Evolutionary conservation across 1,139 yeast genomes (phyloP), one percentile per base, ranked within the genome.

Genomic region (Hyphopichia buzzinii): DNA sequence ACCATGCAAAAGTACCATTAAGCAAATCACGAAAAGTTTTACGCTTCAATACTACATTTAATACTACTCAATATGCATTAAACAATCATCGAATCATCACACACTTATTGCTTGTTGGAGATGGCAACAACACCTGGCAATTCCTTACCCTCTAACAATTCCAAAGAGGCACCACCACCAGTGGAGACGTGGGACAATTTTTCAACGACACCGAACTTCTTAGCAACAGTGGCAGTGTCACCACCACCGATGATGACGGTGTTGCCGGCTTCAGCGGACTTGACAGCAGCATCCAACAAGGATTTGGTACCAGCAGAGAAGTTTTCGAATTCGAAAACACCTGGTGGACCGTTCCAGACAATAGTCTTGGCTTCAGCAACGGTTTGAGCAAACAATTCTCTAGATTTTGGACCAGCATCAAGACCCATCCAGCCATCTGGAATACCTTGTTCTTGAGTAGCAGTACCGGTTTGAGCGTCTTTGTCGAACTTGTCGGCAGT

Each of bases 301-400:
- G 87, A 67, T 75, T 88, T 85, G 62, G 97, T 90, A 72, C 97
- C 97, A 43, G 69, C 68, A 51, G 96, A 83, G 62, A 90, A 90
- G 59, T 77, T 77, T 48, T 87, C 96, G 60, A 90, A 89, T 75
- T 90, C 97, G 63, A 90, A 90, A 56, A 90, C 97, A 77, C 97
- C 97, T 67, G 97, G 96, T 47, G 97, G 97, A 64, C 97, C 97
- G 75, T 90, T 90, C 97, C 97, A 90, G 59, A 90, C 90, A 59
- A 90, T 90, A 58, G 97, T 92, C 81, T 89, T 88, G 53, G 97
- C 94, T 72, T 83, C 77, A 49, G 84, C 84, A 51, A 90, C 87
- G 46, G 95, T 83, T 44, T 71, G 79, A 49, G 81, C 76, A 63
- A 85, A 90, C 54, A 84, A 76, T 67, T 80, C 75, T 55, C 77